A percentile compares a stretch with the other conserved stretches of the same genome.
Evolutionary conservation across 2,329 filamentous ascomycete genomes (phyloP).

Genomic region (Knoxdaviesia capensis): DNA sequence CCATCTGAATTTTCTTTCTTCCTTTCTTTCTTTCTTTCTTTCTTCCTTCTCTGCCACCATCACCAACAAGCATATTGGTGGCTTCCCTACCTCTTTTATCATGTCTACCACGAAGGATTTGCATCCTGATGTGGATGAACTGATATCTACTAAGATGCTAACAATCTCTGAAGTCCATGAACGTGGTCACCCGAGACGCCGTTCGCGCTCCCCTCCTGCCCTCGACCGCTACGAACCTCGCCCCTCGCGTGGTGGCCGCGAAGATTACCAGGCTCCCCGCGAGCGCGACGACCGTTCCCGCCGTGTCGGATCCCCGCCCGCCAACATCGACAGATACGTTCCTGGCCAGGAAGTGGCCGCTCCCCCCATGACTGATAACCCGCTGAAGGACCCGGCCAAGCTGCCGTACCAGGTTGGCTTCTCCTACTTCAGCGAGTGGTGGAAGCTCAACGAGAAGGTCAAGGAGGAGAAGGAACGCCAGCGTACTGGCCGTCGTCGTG

Average conservation of each 20-base stretch:
- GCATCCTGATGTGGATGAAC: no score
- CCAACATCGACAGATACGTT: conserved; percentile 70
- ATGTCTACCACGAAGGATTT: no score
- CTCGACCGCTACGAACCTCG: conserved; percentile 65
- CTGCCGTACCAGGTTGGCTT: conserved; percentile 68
- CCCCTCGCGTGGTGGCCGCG: conserved; percentile 29
- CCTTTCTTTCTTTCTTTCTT: conserved; percentile 3
- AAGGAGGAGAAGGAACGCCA: conserved; percentile 62
- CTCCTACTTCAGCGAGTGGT: conserved; percentile 75
- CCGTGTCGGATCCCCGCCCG: conserved; percentile 38
- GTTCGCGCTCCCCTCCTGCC: conserved; percentile 48
- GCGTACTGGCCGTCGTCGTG: conserved; percentile 47
- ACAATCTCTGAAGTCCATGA: conserved; percentile 25
- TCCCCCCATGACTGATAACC: conserved; percentile 33
- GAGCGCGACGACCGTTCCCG: conserved; percentile 38
- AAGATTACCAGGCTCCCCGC: conserved; percentile 38
- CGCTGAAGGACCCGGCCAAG: conserved; percentile 49
- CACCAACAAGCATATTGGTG: not conserved
- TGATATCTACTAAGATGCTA: not conserved
- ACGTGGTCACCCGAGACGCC: conserved; percentile 33
- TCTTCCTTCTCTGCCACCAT: conserved; percentile 5
- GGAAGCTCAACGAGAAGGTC: conserved; percentile 62
- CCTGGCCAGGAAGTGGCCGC: conserved; percentile 44
- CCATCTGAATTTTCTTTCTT: conserved; percentile 1
- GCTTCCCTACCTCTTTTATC: conserved; percentile 1